Percentiles rank a stretch among this genome's conserved stretches.
phyloP scores from a whole-genome alignment of 2,329 filamentous ascomycete species.

The Scytalidium lignicola region DNA sequence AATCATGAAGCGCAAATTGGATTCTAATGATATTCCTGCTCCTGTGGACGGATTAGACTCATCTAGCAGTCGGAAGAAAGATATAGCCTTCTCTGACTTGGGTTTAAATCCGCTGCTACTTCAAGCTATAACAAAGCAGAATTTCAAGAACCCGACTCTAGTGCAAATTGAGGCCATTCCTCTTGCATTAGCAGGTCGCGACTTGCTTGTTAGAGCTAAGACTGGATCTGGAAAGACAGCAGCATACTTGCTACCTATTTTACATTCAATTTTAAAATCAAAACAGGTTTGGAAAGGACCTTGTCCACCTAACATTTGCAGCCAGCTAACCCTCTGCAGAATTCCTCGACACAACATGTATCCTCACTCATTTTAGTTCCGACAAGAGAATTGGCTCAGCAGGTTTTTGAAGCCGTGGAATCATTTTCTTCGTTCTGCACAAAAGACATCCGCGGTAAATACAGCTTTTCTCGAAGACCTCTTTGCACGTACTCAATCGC shows the following conservation, averaged over 20 bases:
- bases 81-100: constrained; percentile 64
- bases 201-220: constrained; percentile 87
- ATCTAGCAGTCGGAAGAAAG: constrained; percentile 15
- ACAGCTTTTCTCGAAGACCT: neutral
- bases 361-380: constrained; percentile 87
- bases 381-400: constrained; percentile 88
- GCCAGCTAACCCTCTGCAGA: constrained; percentile 16
- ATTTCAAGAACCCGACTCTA: constrained; percentile 80
- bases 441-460: constrained; percentile 60
- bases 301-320: constrained; percentile 24
- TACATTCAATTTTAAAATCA: constrained; percentile 75
- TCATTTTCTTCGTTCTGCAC: constrained; percentile 77
- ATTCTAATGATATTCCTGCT: constrained; percentile 47
- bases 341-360: constrained; percentile 48
- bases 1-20: constrained; percentile 58
- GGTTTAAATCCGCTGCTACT: constrained; percentile 80
- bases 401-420: constrained; percentile 76
- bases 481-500: neutral
- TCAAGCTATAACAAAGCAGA: constrained; percentile 78
- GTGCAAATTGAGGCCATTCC: constrained; percentile 88
- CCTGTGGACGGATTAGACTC: constrained; percentile 26
- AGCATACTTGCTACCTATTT: constrained; percentile 87
- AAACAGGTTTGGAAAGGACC: constrained; percentile 52
- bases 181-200: constrained; percentile 77
- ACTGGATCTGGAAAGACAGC: constrained; percentile 97